Base-by-base conservation (phyloP, 257 asterid genomes). In the Fraxinus anomala region DNA sequence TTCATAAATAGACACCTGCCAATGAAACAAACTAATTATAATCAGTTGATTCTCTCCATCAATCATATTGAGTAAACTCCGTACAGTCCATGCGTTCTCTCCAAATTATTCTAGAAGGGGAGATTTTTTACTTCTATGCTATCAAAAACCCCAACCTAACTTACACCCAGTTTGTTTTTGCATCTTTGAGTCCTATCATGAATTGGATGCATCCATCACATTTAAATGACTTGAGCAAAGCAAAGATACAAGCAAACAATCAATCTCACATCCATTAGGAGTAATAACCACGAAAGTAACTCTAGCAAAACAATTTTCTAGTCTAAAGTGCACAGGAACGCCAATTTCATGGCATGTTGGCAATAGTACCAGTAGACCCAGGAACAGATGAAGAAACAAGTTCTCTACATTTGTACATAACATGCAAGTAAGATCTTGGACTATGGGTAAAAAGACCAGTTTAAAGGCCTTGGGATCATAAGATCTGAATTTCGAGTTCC, bases 161-260 rank as follows among this genome's bases (percentile, higher is more conserved):
- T 47, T 14, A 3, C 14, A n/a, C 56, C 3, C n/a, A 47, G n/a
- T 47, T 47, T 47, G 1, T 47, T 47, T 13, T 47, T 14, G 56
- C 56, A 47, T 47, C 14, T 47, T 47, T 47, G n/a, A 47, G 42
- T 10, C 16, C 9, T 21, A 7, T 33, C n/a, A 49, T 61, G 44
- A 40, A 61, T 33, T 31, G 68, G 12, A 70, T 69, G 33, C 70
- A 80, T 59, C 73, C 76, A 56, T 44, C 76, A 69, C 23, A 51
- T 39, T 49, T 68, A 24, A 21, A 16, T 28, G 30, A 59, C 26
- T 16, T 39, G 30, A 47, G 74, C 82, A 37, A 39, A 34, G 49
- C 40, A 63, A 17, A 21, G 21, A 37, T 19, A 4, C 61, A 77
- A 66, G 39, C n/a, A 70, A 68, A 68, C 8, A 77, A 47, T 49